Evolutionary conservation across 1,139 yeast genomes (phyloP).

Genomic region (Pichia sp.): DNA sequence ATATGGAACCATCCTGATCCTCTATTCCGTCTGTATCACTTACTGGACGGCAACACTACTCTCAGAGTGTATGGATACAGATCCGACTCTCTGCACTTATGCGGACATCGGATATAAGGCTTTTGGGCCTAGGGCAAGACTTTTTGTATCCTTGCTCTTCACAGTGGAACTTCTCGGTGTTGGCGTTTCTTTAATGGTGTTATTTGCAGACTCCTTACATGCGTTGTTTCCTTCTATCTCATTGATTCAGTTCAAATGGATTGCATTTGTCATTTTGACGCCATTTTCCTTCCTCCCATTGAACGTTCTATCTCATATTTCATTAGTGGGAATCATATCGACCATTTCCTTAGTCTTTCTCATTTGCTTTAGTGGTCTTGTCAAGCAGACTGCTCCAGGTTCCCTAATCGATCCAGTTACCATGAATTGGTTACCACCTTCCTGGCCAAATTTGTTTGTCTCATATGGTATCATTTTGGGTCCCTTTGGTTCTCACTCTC

Average conservation of each 20-base stretch:
- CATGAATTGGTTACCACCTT: conserved; percentile 39
- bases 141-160: conserved; percentile 63
- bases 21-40: conserved; percentile 55
- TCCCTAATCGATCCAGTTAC: conserved; percentile 38
- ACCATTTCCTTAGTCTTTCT: conserved; percentile 37
- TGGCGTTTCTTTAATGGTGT: conserved; percentile 48
- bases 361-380: conserved; percentile 38
- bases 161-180: conserved; percentile 55
- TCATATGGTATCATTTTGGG: conserved; percentile 54
- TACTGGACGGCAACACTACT: conserved; percentile 63
- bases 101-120: conserved; percentile 53
- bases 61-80: conserved; percentile 71
- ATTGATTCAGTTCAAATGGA: conserved; percentile 32
- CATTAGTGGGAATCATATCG: conserved; percentile 42
- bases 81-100: conserved; percentile 78
- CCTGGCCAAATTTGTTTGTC: conserved; percentile 35
- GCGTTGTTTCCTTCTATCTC: conserved; percentile 35
- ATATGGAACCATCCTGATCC: conserved; percentile 49
- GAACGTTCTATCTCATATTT: conserved; percentile 39
- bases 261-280: conserved; percentile 38
- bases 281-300: conserved; percentile 40
- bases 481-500: conserved; percentile 59
- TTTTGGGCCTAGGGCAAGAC: conserved; percentile 40
- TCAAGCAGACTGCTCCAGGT: conserved; percentile 38
- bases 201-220: conserved; percentile 47